Evolutionary conservation across 371 early-diverging fungal genomes (phyloP).

Genomic region (Mortierella sp.): DNA sequence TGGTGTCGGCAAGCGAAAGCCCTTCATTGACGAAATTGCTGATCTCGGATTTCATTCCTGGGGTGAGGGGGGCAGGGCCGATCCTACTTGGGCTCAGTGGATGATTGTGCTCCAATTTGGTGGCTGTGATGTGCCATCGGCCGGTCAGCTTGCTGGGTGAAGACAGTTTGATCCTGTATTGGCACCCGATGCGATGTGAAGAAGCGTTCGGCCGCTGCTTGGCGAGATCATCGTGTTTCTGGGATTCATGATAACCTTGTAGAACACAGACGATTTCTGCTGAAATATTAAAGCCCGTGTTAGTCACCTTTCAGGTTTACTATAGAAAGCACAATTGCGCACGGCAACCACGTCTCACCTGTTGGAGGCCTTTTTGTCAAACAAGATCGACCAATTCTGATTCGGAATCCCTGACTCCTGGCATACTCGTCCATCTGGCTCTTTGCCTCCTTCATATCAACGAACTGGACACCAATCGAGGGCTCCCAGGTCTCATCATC

Average conservation of each 20-base stretch:
- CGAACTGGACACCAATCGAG: not conserved
- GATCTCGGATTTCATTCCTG: too few relatives aligned
- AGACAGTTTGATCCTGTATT: not conserved
- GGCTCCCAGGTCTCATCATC: not conserved
- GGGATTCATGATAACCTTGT: not conserved
- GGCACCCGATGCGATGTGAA: not conserved
- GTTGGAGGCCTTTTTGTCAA: not conserved
- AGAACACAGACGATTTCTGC: not conserved
- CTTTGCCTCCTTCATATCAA: not conserved
- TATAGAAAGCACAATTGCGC: not conserved
- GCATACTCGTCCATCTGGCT: not conserved
- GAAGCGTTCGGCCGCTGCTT: not conserved
- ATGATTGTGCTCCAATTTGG: not conserved
- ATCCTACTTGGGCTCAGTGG: too few relatives aligned
- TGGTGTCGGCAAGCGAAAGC: too few relatives aligned
- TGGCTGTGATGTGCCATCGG: slow-evolving; percentile 5
- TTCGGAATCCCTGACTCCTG: not conserved
- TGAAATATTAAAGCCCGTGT: not conserved
- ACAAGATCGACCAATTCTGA: not conserved
- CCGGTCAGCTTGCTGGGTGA: not conserved
- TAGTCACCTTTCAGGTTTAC: not conserved
- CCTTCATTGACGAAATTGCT: too few relatives aligned
- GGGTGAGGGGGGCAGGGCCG: too few relatives aligned
- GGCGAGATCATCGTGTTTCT: not conserved
- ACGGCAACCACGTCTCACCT: not conserved